Base-by-base conservation (phyloP, 768 basidiomycete species). In the Strobilomyces dryophilus region DNA sequence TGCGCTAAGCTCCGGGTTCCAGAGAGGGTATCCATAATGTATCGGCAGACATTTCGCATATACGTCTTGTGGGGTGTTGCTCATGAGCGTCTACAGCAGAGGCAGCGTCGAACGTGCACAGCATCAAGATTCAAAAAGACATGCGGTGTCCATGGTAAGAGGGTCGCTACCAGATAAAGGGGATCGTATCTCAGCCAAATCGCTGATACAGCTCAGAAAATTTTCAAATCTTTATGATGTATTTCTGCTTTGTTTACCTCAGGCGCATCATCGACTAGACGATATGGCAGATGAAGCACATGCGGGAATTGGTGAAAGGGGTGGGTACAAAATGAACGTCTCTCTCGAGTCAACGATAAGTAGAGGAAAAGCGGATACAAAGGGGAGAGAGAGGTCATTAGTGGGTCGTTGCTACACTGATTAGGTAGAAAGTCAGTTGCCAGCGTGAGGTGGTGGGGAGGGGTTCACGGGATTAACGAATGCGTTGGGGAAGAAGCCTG, bases 381-480 rank as follows among this genome's bases (percentile, higher is more conserved):
- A 32, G 26, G n/a, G n/a, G n/a, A n/a, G n/a, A n/a, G n/a, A 27
- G 46, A 46, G 20, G 37, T 47, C 49, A 63, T 61, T 61, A 58
- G 26, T 51, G 44, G 15, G 15, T 35, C 47, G 46, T 32, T 57
- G 43, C 65, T 66, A 66, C 65, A 57, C 52, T 61, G 55, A 61
- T 63, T 55, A 58, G 24, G 41, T 49, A 59, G 40, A 41, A 27
- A 27, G 57, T 69, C 61, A 71, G 52, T 64, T 70, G 56, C 68
- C 68, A 12, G 69, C 6, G 44, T 66, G 69, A 42, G 69, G 68
- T 46, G 83, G 74, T n/a, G 82, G 76, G 17, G 82, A 74, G 39
- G 82, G 68, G 45, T 78, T 76, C 54, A 72, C 68, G 32, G 77
- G 77, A 37, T 73, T 71, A 49, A 78, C 59, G 57, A 80, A 83